A percentile compares a stretch with the other conserved stretches of the same genome.
Evolutionary conservation across 2,329 filamentous ascomycete genomes (phyloP).

Genomic region (Arachnopeziza araneosa): DNA sequence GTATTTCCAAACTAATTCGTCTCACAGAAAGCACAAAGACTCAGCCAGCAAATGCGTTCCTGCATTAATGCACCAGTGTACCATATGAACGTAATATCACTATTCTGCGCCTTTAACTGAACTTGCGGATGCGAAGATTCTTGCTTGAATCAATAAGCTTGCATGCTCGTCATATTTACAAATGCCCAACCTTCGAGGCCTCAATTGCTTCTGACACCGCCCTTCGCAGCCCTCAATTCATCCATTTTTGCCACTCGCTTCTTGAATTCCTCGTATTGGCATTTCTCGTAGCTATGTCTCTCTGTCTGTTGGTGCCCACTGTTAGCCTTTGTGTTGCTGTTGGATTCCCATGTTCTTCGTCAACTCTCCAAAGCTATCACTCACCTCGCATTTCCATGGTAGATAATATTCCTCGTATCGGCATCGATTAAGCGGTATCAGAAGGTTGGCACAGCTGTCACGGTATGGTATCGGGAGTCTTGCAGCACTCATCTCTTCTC

Average conservation of each 20-base stretch:
- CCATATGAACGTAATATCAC: neutral
- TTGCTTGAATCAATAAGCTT: neutral
- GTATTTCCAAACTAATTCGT: too few relatives aligned
- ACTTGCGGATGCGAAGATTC: neutral
- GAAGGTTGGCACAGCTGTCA: constrained; percentile 89
- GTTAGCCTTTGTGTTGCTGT: constrained; percentile 15
- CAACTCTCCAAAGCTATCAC: constrained; percentile 27
- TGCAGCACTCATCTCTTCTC: constrained; percentile 91
- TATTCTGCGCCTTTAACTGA: neutral
- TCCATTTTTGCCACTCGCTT: constrained; percentile 98
- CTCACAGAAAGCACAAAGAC: too few relatives aligned
- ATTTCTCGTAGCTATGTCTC: constrained; percentile 97
- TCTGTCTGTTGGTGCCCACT: constrained; percentile 60
- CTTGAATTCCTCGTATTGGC: constrained; percentile 99
- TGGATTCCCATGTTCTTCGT: neutral
- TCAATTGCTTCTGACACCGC: constrained; percentile 79
- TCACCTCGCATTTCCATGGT: constrained; percentile 96
- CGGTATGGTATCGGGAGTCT: constrained; percentile 84
- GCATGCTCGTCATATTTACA: neutral
- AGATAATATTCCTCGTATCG: constrained; percentile 87
- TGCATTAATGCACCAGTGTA: too few relatives aligned
- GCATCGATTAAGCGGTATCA: constrained; percentile 95
- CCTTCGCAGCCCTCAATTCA: constrained; percentile 82
- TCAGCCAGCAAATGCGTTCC: too few relatives aligned
- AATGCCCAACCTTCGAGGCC: neutral